phyloP scores from a whole-genome alignment of 805 yeast species.

The baker's yeast (Saccharomyces cerevisiae) region DNA sequence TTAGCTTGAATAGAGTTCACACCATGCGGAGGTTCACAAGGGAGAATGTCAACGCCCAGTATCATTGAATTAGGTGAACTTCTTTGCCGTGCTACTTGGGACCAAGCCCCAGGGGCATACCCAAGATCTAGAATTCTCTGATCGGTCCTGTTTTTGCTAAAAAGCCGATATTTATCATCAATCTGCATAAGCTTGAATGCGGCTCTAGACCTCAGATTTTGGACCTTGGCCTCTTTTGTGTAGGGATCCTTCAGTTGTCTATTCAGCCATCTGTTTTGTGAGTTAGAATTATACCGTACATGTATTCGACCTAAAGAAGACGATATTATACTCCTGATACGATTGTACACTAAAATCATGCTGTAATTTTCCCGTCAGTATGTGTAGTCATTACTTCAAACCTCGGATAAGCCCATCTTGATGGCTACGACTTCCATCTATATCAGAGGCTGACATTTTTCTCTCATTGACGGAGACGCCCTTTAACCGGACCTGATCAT shows the following conservation, averaged over 20 bases:
- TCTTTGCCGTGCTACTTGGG: constrained; percentile 65
- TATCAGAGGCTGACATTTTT: neutral
- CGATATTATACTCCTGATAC: neutral
- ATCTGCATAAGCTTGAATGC: constrained; percentile 81
- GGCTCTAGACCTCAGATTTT: constrained; percentile 71
- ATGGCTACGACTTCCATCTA: neutral
- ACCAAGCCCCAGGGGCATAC: constrained; percentile 93
- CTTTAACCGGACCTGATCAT: neutral
- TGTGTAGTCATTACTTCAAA: neutral
- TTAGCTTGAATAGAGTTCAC: constrained; percentile 80
- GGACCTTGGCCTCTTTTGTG: constrained; percentile 56
- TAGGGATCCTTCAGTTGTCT: constrained; percentile 61
- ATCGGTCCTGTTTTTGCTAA: constrained; percentile 35
- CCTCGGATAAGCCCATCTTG: too few relatives aligned
- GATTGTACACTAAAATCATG: neutral
- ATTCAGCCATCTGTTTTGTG: constrained; percentile 66
- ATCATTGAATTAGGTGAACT: constrained; percentile 46
- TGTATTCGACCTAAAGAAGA: neutral
- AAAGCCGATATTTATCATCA: constrained; percentile 52
- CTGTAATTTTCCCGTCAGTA: neutral
- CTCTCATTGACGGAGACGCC: neutral
- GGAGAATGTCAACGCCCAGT: constrained; percentile 76
- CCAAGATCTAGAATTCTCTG: constrained; percentile 77
- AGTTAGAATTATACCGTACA: constrained; percentile 31
- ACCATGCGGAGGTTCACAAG: constrained; percentile 72